Evolutionary conservation across 164 flowering plant genomes (phyloP).

Genomic region (Magnolia changhungtana): DNA sequence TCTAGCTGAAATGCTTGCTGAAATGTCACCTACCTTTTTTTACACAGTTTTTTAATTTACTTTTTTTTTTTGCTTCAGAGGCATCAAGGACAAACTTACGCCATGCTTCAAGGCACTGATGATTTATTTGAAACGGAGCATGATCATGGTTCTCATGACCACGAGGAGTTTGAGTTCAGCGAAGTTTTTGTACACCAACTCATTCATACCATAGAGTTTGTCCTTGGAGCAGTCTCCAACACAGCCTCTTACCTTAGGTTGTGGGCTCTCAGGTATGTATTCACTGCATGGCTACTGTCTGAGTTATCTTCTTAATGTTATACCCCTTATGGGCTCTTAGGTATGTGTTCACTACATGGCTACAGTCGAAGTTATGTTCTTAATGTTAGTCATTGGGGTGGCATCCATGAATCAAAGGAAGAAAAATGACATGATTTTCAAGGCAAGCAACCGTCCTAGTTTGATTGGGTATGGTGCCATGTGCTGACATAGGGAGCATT

Average conservation of each 20-base stretch:
- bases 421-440: background rate
- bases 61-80: constrained; percentile 59
- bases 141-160: constrained; percentile 60
- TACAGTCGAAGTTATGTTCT: background rate
- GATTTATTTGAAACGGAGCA: constrained; percentile 59
- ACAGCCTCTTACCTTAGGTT: constrained; percentile 98
- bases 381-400: background rate
- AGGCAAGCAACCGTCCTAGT: background rate
- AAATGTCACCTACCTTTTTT: background rate
- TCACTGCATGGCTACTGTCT: background rate
- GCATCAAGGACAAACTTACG: constrained; percentile 77
- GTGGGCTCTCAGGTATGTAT: constrained; percentile 92
- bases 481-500: background rate
- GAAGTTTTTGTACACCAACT: constrained; percentile 97
- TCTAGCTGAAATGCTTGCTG: background rate
- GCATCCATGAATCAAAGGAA: background rate
- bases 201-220: constrained; percentile 96
- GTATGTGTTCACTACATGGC: background rate
- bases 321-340: background rate
- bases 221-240: constrained; percentile 96
- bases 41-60: background rate
- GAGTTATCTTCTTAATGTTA: background rate
- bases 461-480: background rate
- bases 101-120: constrained; percentile 53
- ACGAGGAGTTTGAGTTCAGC: constrained; percentile 93